Evolutionary conservation across 202 grass and related monocot species (phyloP).

Genomic region (Schoenoplectus triqueter): DNA sequence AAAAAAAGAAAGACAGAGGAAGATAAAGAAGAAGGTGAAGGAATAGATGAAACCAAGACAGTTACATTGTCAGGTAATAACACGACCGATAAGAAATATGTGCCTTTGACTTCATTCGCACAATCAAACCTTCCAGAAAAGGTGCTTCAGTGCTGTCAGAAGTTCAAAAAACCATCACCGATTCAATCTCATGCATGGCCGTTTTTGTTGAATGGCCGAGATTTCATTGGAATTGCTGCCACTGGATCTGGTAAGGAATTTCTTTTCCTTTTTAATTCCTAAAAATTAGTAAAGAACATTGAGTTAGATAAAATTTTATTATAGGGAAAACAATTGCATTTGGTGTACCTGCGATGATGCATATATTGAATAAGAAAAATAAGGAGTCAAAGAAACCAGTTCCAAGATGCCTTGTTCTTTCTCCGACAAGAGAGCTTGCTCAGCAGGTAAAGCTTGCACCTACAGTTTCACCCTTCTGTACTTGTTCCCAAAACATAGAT

Average conservation of each 20-base stretch:
- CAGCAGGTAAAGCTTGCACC: slow-evolving; percentile 59
- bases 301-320: slow-evolving; percentile 31
- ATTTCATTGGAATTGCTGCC: slow-evolving; percentile 91
- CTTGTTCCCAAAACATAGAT: neutral
- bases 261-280: neutral
- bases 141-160: slow-evolving; percentile 87
- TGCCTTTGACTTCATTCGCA: slow-evolving; percentile 61
- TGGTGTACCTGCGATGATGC: slow-evolving; percentile 86
- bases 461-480: neutral
- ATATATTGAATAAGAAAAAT: slow-evolving; percentile 65
- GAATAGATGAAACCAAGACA: slow-evolving; percentile 31
- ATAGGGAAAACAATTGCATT: slow-evolving; percentile 90
- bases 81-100: slow-evolving; percentile 60
- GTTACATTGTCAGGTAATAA: slow-evolving; percentile 71
- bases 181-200: slow-evolving; percentile 94
- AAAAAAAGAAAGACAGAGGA: slow-evolving; percentile 37
- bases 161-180: slow-evolving; percentile 69
- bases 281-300: neutral
- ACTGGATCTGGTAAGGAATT: slow-evolving; percentile 80
- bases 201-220: slow-evolving; percentile 83
- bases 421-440: slow-evolving; percentile 95
- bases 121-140: slow-evolving; percentile 62
- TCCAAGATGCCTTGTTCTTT: slow-evolving; percentile 77
- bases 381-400: slow-evolving; percentile 60
- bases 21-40: slow-evolving; percentile 39